phyloP scores from a whole-genome alignment of 805 yeast species.

The Candida silvicultrix region DNA sequence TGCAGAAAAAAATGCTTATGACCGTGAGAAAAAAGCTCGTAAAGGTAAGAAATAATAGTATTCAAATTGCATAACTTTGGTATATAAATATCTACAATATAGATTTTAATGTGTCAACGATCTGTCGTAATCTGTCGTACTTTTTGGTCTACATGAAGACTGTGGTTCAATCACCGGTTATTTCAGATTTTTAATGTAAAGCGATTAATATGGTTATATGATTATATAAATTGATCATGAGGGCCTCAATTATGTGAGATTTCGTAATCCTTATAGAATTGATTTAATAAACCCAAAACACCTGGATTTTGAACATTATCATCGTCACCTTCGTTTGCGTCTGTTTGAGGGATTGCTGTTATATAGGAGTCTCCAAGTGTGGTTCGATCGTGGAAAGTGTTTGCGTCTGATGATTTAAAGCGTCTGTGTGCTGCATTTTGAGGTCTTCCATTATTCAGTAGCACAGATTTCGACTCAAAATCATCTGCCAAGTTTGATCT shows the following conservation, averaged over 20 bases:
- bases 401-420: background rate
- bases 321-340: constrained; percentile 28
- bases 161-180: too few relatives aligned
- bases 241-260: constrained; percentile 11
- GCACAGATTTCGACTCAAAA: background rate
- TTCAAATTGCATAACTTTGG: too few relatives aligned
- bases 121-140: too few relatives aligned
- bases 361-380: constrained; percentile 39
- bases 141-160: too few relatives aligned
- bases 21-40: constrained; percentile 70
- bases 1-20: constrained; percentile 88
- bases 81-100: too few relatives aligned
- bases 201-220: too few relatives aligned
- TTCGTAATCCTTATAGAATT: constrained; percentile 53
- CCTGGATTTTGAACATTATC: constrained; percentile 35
- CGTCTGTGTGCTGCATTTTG: background rate
- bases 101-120: too few relatives aligned
- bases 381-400: background rate
- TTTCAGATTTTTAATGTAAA: too few relatives aligned
- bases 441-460: background rate
- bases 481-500: background rate
- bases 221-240: too few relatives aligned
- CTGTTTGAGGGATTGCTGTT: constrained; percentile 30
- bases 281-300: constrained; percentile 75
- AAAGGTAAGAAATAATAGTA: constrained; percentile 33